Evolutionary conservation across 164 flowering plant genomes (phyloP).

Genomic region (Tetracentron sinense): DNA sequence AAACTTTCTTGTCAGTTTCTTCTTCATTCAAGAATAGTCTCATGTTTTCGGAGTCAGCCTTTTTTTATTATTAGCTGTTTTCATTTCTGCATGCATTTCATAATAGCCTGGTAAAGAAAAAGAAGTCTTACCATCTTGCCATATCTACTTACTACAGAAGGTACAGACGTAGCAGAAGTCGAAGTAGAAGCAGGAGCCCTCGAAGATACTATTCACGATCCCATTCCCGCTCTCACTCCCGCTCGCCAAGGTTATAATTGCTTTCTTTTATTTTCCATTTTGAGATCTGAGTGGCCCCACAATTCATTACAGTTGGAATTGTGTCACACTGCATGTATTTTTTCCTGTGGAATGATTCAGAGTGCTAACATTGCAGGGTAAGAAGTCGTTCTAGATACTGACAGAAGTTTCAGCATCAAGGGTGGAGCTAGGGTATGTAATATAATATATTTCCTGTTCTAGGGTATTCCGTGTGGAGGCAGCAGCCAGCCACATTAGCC

Average conservation of each 20-base stretch:
- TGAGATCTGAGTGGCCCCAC: not conserved
- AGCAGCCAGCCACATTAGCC: not conserved
- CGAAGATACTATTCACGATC: constrained; percentile 57
- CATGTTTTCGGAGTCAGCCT: no score
- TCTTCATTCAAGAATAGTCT: no score
- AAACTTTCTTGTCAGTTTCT: no score
- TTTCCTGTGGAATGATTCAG: constrained; percentile 4
- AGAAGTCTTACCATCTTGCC: no score
- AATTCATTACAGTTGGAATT: not conserved
- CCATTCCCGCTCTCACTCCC: constrained; percentile 27
- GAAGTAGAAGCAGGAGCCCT: constrained; percentile 60
- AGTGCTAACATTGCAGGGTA: constrained; percentile 35
- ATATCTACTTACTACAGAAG: constrained; percentile 33
- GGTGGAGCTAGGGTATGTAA: constrained; percentile 1
- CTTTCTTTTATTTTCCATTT: not conserved
- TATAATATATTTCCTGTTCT: not conserved
- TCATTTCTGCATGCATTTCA: no score
- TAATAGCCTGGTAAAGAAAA: no score
- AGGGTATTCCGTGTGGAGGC: not conserved
- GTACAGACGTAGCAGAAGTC: constrained; percentile 61
- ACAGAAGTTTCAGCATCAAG: not conserved
- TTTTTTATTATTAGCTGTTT: no score
- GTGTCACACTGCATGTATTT: not conserved
- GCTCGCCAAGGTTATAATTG: constrained; percentile 36
- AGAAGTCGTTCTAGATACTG: constrained; percentile 57